Evolutionary conservation across 2,329 filamentous ascomycete species (phyloP).

Genomic region (Macrophomina pseudophaseolina): DNA sequence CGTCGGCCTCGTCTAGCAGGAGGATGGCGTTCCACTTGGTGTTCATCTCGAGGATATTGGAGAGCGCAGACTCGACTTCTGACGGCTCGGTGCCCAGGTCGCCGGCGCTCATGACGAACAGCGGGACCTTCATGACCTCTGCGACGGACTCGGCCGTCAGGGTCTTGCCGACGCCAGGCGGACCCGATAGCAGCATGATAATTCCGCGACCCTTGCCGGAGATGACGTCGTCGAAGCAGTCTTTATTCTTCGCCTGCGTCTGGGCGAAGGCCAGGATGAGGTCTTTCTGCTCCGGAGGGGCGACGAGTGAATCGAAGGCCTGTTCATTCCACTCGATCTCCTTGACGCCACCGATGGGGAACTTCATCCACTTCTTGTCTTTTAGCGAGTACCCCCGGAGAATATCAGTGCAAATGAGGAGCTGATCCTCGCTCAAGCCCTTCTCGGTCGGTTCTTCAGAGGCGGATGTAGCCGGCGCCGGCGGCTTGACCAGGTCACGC

Average conservation of each 20-base stretch:
- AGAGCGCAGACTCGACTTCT: constrained; percentile 52
- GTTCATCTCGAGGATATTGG: constrained; percentile 54
- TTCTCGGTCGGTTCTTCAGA: background rate
- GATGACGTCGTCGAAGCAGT: constrained; percentile 55
- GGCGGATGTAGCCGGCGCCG: background rate
- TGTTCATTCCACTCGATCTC: constrained; percentile 40
- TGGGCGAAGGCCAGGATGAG: constrained; percentile 41
- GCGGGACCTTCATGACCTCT: constrained; percentile 56
- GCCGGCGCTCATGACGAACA: constrained; percentile 57
- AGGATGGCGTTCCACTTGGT: constrained; percentile 59
- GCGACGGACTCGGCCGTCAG: constrained; percentile 46
- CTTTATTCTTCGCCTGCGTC: constrained; percentile 34
- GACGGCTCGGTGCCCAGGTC: constrained; percentile 53
- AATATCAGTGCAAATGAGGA: constrained; percentile 28
- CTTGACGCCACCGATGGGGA: constrained; percentile 30
- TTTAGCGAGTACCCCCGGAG: constrained; percentile 32
- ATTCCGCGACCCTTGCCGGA: constrained; percentile 59
- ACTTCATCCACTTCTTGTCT: constrained; percentile 30
- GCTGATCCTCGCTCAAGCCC: constrained; percentile 28
- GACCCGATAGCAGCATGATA: constrained; percentile 57
- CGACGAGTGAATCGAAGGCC: constrained; percentile 38
- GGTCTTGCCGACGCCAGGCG: constrained; percentile 61
- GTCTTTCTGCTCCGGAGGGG: constrained; percentile 39
- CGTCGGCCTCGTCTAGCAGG: constrained; percentile 57
- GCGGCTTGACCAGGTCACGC: background rate